Percentiles rank a stretch among this genome's conserved stretches.
These are phyloP conservation scores for Juglanconis sp. DNA, from an alignment of 2,329 filamentous ascomycete genomes.

Conservation along the genomic window DNA sequence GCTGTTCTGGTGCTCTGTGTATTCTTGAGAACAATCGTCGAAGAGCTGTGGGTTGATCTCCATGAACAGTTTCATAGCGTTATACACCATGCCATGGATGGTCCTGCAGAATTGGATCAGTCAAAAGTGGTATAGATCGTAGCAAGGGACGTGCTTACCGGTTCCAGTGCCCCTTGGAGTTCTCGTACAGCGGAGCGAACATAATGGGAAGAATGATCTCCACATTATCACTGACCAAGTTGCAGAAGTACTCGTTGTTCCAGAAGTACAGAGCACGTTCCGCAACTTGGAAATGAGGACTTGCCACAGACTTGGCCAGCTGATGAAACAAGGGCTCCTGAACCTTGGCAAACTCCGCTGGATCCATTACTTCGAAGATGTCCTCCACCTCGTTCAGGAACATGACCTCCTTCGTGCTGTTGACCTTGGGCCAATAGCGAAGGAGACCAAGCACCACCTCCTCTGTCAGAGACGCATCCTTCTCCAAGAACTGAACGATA, in stretches of 20 bases:
- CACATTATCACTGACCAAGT: conserved; percentile 97
- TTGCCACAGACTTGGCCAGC: conserved; percentile 94
- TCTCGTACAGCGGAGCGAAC: conserved; percentile 97
- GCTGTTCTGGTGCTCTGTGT: conserved; percentile 92
- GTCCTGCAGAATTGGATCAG: conserved; percentile 56
- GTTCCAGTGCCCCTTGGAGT: conserved; percentile 99
- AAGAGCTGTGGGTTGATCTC: conserved; percentile 98
- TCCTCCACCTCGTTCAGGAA: conserved; percentile 99
- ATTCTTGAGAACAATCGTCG: conserved; percentile 97
- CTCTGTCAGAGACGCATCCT: conserved; percentile 94
- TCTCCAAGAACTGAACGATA: conserved; percentile 97
- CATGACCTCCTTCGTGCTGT: conserved; percentile 99
- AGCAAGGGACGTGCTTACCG: conserved; percentile 55
- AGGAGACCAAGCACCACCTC: conserved; percentile 93
- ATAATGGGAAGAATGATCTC: conserved; percentile 98
- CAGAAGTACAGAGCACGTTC: conserved; percentile 98
- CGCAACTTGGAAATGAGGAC: conserved; percentile 97
- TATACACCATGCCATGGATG: conserved; percentile 99
- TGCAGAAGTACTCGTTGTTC: conserved; percentile 99
- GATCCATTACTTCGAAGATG: conserved; percentile 99
- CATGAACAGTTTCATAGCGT: conserved; percentile 99
- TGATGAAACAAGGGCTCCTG: conserved; percentile 97
- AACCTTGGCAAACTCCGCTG: conserved; percentile 96
- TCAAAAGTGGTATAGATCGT: neutral
- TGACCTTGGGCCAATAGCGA: conserved; percentile 98